Conservation (phyloP, 202 grass and related monocot genomes). For the Dendrocalamus latiflorus region DNA sequence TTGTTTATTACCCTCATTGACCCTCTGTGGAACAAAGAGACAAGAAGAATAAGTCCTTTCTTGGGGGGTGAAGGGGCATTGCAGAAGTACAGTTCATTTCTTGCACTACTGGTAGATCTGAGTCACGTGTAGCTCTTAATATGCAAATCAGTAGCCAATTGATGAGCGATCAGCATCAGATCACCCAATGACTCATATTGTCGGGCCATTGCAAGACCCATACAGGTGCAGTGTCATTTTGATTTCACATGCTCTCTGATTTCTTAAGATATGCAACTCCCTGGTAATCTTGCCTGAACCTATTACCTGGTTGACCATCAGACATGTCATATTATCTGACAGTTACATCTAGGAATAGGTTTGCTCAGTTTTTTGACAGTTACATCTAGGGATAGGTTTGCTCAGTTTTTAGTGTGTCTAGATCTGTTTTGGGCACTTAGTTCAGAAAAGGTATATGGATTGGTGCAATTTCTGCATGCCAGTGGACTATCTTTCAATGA, state of each 20-base stretch:
- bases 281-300: background rate
- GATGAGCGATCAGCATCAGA: constrained; percentile 12
- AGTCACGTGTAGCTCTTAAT: constrained; percentile 22
- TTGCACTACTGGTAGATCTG: background rate
- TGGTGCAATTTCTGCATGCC: background rate
- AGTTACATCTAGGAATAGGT: background rate
- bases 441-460: background rate
- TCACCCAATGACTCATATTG: constrained; percentile 15
- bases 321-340: background rate
- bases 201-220: background rate
- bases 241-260: constrained; percentile 21
- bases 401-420: background rate
- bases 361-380: too few species aligned
- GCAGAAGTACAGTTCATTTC: constrained; percentile 21
- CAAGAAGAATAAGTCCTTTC: constrained; percentile 20
- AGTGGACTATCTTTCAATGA: background rate
- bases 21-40: constrained; percentile 34
- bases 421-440: background rate
- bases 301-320: background rate
- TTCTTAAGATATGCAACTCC: background rate
- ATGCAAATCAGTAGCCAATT: background rate
- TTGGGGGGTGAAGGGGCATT: background rate
- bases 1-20: constrained; percentile 30
- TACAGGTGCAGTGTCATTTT: background rate
- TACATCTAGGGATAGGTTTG: background rate